Percentiles rank a stretch among this genome's conserved stretches.
phyloP scores from a whole-genome alignment of 2,329 filamentous ascomycete genomes.

The Colletotrichum eleusines region DNA sequence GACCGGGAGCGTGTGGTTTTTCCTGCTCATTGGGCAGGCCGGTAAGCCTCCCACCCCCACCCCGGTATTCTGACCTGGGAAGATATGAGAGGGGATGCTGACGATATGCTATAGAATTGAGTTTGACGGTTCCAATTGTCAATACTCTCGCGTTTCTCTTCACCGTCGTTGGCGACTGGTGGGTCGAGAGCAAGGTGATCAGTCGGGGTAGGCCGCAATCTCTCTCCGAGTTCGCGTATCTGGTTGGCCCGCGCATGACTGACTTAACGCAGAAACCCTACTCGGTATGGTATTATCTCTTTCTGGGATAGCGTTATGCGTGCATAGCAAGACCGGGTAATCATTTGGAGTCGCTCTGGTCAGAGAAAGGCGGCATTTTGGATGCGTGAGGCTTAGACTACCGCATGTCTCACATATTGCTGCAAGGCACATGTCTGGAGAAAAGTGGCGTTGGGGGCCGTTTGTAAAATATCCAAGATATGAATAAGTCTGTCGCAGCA shows the following conservation, averaged over 20 bases:
- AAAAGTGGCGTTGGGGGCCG: conserved; percentile 18
- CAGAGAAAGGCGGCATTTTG: not conserved
- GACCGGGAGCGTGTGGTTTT: conserved; percentile 97
- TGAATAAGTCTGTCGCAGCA: conserved; percentile 8
- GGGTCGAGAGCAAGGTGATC: conserved; percentile 91
- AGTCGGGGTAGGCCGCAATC: conserved; percentile 73
- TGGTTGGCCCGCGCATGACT: conserved; percentile 28
- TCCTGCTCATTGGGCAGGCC: conserved; percentile 90
- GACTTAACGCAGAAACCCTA: conserved; percentile 74
- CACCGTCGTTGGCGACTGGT: conserved; percentile 95
- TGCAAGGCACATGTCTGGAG: conserved; percentile 13
- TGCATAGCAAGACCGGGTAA: conserved; percentile 69
- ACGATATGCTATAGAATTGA: conserved; percentile 74
- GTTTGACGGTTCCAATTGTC: conserved; percentile 92
- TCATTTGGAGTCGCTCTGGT: not conserved
- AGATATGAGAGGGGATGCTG: not conserved
- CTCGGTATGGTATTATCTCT: conserved; percentile 85
- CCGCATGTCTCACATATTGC: conserved; percentile 17
- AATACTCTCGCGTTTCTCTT: conserved; percentile 97
- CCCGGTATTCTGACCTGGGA: not conserved
- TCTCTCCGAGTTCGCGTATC: not conserved
- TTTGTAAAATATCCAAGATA: not conserved
- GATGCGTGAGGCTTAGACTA: not conserved
- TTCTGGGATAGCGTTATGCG: conserved; percentile 84
- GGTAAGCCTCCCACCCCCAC: conserved; percentile 66